Evolutionary conservation across 768 basidiomycete species (phyloP).

Genomic region (Nevesoporus exiguus): DNA sequence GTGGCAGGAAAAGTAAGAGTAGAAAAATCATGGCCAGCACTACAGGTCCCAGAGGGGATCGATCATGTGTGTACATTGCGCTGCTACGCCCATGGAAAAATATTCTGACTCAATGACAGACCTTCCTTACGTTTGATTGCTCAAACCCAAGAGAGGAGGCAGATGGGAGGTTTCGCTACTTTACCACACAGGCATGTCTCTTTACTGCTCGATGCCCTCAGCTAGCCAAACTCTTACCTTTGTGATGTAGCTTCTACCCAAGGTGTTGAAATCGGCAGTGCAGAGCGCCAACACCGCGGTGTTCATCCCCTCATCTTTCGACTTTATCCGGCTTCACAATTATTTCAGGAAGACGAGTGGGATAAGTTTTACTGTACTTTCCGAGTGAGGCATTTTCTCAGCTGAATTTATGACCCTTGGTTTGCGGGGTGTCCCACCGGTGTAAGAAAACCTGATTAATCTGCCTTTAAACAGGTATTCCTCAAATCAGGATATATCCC

Average conservation of each 20-base stretch:
- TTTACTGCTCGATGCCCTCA: neutral
- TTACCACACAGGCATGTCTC: slow-evolving; percentile 70
- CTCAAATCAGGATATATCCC: slow-evolving; percentile 89
- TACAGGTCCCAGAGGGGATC: slow-evolving; percentile 79
- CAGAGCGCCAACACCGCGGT: slow-evolving; percentile 85
- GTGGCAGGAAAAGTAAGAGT: slow-evolving; percentile 79
- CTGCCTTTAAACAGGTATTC: slow-evolving; percentile 61
- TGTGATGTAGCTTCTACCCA: slow-evolving; percentile 65
- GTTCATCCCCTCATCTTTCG: slow-evolving; percentile 93
- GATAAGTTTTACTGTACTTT: slow-evolving; percentile 77
- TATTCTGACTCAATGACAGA: slow-evolving; percentile 37
- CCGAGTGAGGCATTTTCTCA: slow-evolving; percentile 58
- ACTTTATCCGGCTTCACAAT: slow-evolving; percentile 90
- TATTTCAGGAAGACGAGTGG: slow-evolving; percentile 72
- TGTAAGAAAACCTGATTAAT: neutral
- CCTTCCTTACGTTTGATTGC: slow-evolving; percentile 73
- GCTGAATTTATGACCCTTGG: neutral
- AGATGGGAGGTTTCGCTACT: slow-evolving; percentile 83
- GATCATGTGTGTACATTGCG: slow-evolving; percentile 55
- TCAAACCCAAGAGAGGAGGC: slow-evolving; percentile 69
- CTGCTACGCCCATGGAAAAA: neutral
- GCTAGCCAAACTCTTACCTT: neutral
- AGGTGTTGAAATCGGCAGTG: slow-evolving; percentile 86
- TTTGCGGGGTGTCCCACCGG: neutral
- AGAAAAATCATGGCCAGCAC: slow-evolving; percentile 64